A percentile compares a stretch with the other conserved stretches of the same genome.
Evolutionary conservation across 495 filamentous ascomycete species (phyloP).

Genomic region (Lindgomyces ingoldianus): DNA sequence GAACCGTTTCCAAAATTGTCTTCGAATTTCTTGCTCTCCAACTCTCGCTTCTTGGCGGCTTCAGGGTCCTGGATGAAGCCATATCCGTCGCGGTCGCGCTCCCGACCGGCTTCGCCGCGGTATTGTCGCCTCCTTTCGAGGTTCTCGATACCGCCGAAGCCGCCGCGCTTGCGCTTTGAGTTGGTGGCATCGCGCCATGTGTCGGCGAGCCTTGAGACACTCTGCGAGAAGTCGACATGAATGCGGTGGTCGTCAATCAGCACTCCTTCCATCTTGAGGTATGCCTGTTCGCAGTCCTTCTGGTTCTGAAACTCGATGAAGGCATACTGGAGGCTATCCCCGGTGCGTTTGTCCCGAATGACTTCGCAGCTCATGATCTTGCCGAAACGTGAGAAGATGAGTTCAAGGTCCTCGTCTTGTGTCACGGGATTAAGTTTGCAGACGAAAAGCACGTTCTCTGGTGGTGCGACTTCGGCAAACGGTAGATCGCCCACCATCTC

Average conservation of each 20-base stretch:
- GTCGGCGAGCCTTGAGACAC: constrained; percentile 85
- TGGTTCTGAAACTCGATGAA: constrained; percentile 97
- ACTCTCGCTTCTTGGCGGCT: constrained; percentile 28
- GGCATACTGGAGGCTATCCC: constrained; percentile 94
- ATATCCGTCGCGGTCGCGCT: constrained; percentile 48
- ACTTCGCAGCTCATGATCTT: constrained; percentile 95
- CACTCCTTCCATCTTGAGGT: constrained; percentile 97
- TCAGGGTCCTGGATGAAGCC: constrained; percentile 83
- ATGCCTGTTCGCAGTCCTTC: constrained; percentile 89
- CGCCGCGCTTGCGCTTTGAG: constrained; percentile 74
- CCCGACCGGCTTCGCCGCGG: constrained; percentile 55
- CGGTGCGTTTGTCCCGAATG: constrained; percentile 89
- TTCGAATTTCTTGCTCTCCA: not conserved
- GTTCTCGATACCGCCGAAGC: constrained; percentile 84
- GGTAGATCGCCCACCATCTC: constrained; percentile 98
- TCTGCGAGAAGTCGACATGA: constrained; percentile 98
- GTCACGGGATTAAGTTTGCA: constrained; percentile 99
- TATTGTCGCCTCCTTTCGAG: constrained; percentile 92
- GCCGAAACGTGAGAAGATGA: constrained; percentile 97
- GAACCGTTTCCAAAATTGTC: not conserved
- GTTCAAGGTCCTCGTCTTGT: constrained; percentile 87
- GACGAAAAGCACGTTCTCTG: constrained; percentile 95
- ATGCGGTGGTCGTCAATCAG: constrained; percentile 97
- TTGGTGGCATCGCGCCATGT: constrained; percentile 89
- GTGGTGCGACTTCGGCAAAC: constrained; percentile 96